Percentiles rank a stretch among this genome's conserved stretches.
phyloP scores from a whole-genome alignment of 306 rosid genomes.

The Trifolium repens region DNA sequence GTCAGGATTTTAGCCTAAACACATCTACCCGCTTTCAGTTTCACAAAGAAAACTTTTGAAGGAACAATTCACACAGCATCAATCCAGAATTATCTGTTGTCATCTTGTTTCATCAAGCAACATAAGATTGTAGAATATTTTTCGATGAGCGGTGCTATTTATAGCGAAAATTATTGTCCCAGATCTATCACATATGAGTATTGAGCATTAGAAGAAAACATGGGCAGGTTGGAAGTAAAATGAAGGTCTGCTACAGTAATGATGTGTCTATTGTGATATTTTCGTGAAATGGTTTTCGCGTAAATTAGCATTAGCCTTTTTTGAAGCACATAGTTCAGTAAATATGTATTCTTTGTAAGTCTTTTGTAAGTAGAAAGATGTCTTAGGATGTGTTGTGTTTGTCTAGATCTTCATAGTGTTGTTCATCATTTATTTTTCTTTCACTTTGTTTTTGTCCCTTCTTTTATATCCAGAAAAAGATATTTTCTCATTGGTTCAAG shows the following conservation, averaged over 20 bases:
- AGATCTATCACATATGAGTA: too few species aligned
- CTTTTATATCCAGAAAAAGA: too few species aligned
- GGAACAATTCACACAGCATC: conserved; percentile 12
- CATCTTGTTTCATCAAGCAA: conserved; percentile 23
- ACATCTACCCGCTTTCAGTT: conserved; percentile 67
- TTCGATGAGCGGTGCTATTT: not conserved
- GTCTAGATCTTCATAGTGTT: not conserved
- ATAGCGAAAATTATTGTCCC: too few species aligned
- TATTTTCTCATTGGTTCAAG: too few species aligned
- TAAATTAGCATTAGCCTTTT: too few species aligned
- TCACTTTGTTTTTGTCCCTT: not conserved
- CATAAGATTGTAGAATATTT: conserved; percentile 24
- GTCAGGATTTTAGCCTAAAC: conserved; percentile 49
- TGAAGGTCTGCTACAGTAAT: too few species aligned
- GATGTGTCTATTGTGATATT: too few species aligned
- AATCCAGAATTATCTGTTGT: not conserved
- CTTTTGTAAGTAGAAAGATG: conserved; percentile 31
- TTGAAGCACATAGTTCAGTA: not conserved
- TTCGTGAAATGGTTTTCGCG: too few species aligned
- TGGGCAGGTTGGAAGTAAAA: too few species aligned
- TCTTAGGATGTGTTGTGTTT: conserved; percentile 14
- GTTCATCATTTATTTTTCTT: not conserved
- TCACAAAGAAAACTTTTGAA: conserved; percentile 86
- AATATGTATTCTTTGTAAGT: conserved; percentile 11
- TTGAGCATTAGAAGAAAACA: too few species aligned